phyloP scores from a whole-genome alignment of 2,329 filamentous ascomycete genomes.

The Metarhizium rileyi region DNA sequence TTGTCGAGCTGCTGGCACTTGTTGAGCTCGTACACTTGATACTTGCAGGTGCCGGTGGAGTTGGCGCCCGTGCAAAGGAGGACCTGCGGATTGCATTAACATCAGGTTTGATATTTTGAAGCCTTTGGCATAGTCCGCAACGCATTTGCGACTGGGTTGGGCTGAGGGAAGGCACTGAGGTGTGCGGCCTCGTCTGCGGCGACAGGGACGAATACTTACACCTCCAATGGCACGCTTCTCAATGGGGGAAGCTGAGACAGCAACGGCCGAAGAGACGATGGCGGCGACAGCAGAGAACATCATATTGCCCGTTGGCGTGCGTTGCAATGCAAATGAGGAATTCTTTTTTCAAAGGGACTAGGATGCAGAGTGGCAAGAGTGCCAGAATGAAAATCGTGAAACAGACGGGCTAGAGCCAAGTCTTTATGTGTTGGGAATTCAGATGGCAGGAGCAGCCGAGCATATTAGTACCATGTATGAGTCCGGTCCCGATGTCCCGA shows the following conservation, averaged over 20 bases:
- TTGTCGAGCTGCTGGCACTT: constrained; percentile 36
- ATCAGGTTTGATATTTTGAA: too few species aligned
- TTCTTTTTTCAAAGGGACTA: too few species aligned
- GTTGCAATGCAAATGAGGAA: not conserved
- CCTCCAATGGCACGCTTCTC: constrained; percentile 35
- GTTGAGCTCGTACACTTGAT: constrained; percentile 32
- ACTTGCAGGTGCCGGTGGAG: constrained; percentile 35
- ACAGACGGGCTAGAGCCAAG: not conserved
- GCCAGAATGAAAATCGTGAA: not conserved
- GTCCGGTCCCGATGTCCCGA: too few species aligned
- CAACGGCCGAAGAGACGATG: constrained; percentile 12
- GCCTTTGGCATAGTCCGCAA: too few species aligned
- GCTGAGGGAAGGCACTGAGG: too few species aligned
- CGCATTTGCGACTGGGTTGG: too few species aligned
- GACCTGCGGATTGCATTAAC: constrained; percentile 29
- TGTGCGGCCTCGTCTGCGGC: too few species aligned
- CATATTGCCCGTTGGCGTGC: constrained; percentile 15
- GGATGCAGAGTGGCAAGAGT: too few species aligned
- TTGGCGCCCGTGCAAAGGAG: constrained; percentile 41
- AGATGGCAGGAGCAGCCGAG: not conserved
- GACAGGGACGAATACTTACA: constrained; percentile 26
- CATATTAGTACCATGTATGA: not conserved
- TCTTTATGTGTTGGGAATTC: not conserved
- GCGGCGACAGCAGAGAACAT: constrained; percentile 17
- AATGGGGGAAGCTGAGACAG: constrained; percentile 20